These are phyloP conservation scores for Ruellia speciosa DNA, from an alignment of 305 asterid species.

Conservation along the genomic window DNA sequence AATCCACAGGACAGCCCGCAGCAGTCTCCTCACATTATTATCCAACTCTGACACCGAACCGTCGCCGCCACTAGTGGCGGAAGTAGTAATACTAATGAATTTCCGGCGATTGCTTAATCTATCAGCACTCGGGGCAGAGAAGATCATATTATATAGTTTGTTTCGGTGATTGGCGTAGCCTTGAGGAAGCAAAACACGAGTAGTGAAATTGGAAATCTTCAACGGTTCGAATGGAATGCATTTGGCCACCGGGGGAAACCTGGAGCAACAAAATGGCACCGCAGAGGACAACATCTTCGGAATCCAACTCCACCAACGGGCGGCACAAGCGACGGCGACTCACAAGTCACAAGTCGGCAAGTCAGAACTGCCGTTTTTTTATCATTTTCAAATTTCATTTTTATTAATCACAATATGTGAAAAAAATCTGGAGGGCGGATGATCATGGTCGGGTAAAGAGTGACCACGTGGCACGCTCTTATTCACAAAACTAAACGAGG, in stretches of 20 bases:
- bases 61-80: conserved; percentile 34
- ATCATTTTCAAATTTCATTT: too few relatives aligned
- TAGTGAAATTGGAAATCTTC: conserved; percentile 12
- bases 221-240: conserved; percentile 13
- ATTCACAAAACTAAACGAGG: too few relatives aligned
- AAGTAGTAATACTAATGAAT: conserved; percentile 14
- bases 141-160: not conserved
- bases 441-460: too few relatives aligned
- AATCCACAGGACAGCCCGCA: conserved; percentile 47
- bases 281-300: conserved; percentile 25
- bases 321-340: too few relatives aligned
- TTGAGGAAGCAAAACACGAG: conserved; percentile 7
- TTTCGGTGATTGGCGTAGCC: conserved; percentile 9
- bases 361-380: too few relatives aligned
- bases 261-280: conserved; percentile 19
- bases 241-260: conserved; percentile 16
- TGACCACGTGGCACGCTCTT: too few relatives aligned
- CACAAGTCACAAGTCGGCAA: too few relatives aligned
- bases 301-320: too few relatives aligned
- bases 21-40: conserved; percentile 36
- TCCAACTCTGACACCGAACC: conserved; percentile 43
- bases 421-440: too few relatives aligned
- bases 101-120: conserved; percentile 22
- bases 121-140: conserved; percentile 6
- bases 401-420: too few relatives aligned